Evolutionary conservation across 164 flowering plant genomes (phyloP).

Genomic region (Berberis vulgaris): DNA sequence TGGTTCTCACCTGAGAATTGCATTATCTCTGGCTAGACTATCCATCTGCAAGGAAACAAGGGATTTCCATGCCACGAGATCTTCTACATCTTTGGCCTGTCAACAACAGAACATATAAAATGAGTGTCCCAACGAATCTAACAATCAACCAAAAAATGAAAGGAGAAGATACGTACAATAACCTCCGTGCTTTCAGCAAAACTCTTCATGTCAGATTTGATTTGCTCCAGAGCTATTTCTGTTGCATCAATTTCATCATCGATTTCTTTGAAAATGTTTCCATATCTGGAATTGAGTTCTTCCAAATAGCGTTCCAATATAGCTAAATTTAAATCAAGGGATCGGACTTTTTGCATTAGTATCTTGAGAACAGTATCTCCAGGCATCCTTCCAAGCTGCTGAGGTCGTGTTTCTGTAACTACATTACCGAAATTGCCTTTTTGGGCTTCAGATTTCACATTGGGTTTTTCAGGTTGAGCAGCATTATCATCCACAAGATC

Average conservation of each 20-base stretch:
- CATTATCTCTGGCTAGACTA: constrained; percentile 30
- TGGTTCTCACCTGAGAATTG: no score
- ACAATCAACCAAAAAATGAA: not conserved
- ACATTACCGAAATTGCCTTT: constrained; percentile 41
- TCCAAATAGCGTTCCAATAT: constrained; percentile 80
- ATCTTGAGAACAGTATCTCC: constrained; percentile 94
- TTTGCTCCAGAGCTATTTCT: constrained; percentile 39
- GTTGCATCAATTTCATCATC: constrained; percentile 60
- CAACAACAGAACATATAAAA: constrained; percentile 7
- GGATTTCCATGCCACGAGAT: constrained; percentile 70
- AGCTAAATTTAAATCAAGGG: constrained; percentile 69
- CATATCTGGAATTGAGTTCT: constrained; percentile 69
- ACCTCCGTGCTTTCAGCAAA: constrained; percentile 39
- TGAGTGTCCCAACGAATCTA: not conserved
- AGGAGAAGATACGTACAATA: constrained; percentile 42
- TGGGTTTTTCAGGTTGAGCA: constrained; percentile 17
- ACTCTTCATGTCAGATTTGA: constrained; percentile 40
- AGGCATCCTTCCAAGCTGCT: constrained; percentile 73
- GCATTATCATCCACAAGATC: constrained; percentile 21
- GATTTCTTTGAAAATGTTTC: constrained; percentile 57
- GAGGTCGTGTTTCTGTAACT: constrained; percentile 49
- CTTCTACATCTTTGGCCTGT: constrained; percentile 58
- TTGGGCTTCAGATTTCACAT: constrained; percentile 17
- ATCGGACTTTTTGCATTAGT: constrained; percentile 85
- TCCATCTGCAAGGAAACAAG: constrained; percentile 58